Base-by-base conservation (phyloP, 805 yeast species). In the Myxozyma sirexii region DNA sequence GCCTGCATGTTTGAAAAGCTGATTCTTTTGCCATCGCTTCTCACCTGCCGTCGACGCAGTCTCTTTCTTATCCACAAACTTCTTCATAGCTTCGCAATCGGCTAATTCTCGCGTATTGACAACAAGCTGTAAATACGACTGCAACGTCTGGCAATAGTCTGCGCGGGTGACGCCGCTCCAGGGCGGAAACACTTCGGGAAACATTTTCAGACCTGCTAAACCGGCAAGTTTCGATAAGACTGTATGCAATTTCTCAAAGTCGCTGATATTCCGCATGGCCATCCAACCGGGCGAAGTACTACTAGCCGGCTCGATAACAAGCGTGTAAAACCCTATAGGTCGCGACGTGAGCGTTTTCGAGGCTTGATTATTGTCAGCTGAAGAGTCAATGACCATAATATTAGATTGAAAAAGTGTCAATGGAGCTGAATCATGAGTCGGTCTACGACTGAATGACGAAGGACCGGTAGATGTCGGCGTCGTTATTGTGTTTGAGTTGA, bases 21-120 rank as follows among this genome's bases (percentile, higher is more conserved):
- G 65, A 29, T 44, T 55, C 29, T 59, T 62, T 29, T 45, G 56
- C 64, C 59, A 62, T 26, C 65, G 45, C 37, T 50, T 53, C 23
- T 62, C 65, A 15, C 45, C 49, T 5, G 57, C 47, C 13, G 58
- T 53, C 12, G 64, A 43, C 24, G 64, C 45, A 15, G 54, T 54
- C 31, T 64, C 68, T 35, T 61, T 62, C 50, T 65, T 65, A 45
- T 64, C 63, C 27, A 63, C 59, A 59, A 67, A 67, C 31, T 67
- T 65, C 45, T 62, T 60, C 53, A 67, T 56, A 0, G 69, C 69
- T 42, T 67, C 69, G 38, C 67, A 60, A 29, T 56, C 62, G 2
- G 67, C 67, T 5, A 67, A 39, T 27, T 65, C 69, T 10, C 63
- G 63, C 26, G 66, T 66, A 10, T 57, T 59, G 10, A 64, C 66